These are phyloP conservation scores for Tuber umbilicatum DNA, from an alignment of 495 filamentous ascomycete genomes.

Conservation along the genomic window DNA sequence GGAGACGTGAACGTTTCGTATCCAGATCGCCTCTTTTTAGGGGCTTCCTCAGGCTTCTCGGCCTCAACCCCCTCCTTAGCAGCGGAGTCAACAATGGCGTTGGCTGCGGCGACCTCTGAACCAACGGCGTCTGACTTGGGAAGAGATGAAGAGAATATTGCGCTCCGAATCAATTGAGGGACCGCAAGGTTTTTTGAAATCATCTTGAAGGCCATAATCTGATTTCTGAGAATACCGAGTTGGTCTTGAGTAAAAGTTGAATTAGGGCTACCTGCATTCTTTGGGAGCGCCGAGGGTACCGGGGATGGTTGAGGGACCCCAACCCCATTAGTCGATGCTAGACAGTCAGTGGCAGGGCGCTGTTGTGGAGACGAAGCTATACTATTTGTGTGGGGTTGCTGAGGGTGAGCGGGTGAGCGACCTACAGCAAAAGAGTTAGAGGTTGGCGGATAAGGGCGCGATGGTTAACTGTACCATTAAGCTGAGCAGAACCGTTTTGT, in stretches of 20 bases:
- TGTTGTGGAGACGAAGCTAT: constrained; percentile 27
- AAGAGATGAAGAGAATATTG: constrained; percentile 39
- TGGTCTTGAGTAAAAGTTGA: constrained; percentile 41
- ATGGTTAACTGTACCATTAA: constrained; percentile 31
- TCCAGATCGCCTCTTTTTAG: constrained; percentile 45
- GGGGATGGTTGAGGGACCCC: constrained; percentile 15
- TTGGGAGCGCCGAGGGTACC: constrained; percentile 7
- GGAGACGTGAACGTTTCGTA: constrained; percentile 41
- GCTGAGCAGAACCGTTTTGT: constrained; percentile 35
- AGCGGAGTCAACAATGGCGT: constrained; percentile 32
- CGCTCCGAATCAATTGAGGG: constrained; percentile 36
- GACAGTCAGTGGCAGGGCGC: constrained; percentile 17
- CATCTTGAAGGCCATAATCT: constrained; percentile 43
- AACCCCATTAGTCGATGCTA: constrained; percentile 24
- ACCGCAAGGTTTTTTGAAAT: constrained; percentile 42
- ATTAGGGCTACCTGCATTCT: constrained; percentile 26
- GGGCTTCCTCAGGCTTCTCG: constrained; percentile 46
- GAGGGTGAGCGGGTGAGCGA: constrained; percentile 22
- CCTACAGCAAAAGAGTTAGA: constrained; percentile 20
- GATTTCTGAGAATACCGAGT: constrained; percentile 38
- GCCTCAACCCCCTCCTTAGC: constrained; percentile 70
- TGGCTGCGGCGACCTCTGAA: constrained; percentile 28
- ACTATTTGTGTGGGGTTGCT: constrained; percentile 20
- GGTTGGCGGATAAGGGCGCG: constrained; percentile 5
- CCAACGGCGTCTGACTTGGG: constrained; percentile 42